Base-by-base conservation (phyloP, 1,284 basidiomycete genomes). In the Pisolithus thermaeus region DNA sequence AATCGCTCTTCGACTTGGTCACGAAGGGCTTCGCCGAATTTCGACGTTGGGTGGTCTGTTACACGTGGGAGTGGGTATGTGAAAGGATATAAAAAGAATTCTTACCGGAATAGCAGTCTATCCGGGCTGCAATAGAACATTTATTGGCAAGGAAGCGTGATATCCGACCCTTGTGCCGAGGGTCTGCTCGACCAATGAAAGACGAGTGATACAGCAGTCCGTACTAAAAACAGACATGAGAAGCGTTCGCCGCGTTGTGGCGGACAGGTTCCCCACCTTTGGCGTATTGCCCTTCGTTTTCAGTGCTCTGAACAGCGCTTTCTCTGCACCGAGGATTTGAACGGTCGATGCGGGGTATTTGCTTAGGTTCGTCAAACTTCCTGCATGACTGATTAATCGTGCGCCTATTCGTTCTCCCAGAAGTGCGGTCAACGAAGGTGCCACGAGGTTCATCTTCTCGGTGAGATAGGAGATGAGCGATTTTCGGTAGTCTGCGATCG, bases 221-320 rank as follows among this genome's bases (percentile, higher is more conserved):
- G 65, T 96, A 96, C 90, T 93, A 65, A 4, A 37, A 38, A 56
- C 54, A 23, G 58, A 46, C 37, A 9, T 46, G 40, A 37, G 20
- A 44, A 22, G 8, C n/a, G 3, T 1, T 16, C 37, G 43, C 25
- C 49, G 40, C 23, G 8, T 4, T 12, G 25, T 45, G 14, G 22
- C 9, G 5, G 1, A 14, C 18, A 25, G 23, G 14, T 2, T 28
- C 35, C 63, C 52, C 37, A 93, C 92, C 76, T 99, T 99, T 52
- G 95, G 96, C 0, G 96, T 98, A 72, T 98, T 97, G 30, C 94
- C 94, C 75, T 98, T 99, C 39, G 96, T 98, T 80, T 99, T 99
- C 64, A 99, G 77, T 0, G 96, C 96, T 54, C 96, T 79, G 84
- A 99, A 99, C 40, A 99, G 79, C 1, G 96, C 96, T 74, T 99